Conservation (phyloP, 1,284 basidiomycete genomes). For the Cryptococcus jaspeensis region DNA sequence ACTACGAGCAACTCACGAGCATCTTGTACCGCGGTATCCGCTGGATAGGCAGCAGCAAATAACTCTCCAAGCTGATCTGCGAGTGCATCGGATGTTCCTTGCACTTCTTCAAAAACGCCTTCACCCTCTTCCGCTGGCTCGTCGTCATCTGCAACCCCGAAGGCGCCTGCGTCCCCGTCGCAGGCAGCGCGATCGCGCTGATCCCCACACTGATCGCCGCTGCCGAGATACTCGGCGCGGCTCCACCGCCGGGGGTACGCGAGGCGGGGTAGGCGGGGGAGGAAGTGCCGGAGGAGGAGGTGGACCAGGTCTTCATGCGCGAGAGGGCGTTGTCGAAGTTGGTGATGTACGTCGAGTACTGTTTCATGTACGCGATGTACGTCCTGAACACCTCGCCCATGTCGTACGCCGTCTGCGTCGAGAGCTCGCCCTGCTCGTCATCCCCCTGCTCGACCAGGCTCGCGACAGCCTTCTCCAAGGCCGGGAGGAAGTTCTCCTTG, state of each 20-base stretch:
- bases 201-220: constrained; percentile 59
- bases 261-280: constrained; percentile 46
- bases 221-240: constrained; percentile 63
- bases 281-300: constrained; percentile 29
- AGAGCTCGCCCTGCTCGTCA: constrained; percentile 71
- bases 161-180: constrained; percentile 35
- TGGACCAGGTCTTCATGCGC: constrained; percentile 77
- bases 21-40: constrained; percentile 93
- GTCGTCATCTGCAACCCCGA: constrained; percentile 56
- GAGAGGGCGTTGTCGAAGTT: constrained; percentile 89
- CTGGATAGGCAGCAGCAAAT: constrained; percentile 91
- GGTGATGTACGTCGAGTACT: constrained; percentile 96
- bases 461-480: constrained; percentile 71
- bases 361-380: constrained; percentile 93
- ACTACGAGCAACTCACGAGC: constrained; percentile 63
- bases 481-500: constrained; percentile 84
- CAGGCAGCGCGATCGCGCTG: constrained; percentile 57
- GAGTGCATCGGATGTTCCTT: constrained; percentile 82
- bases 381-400: constrained; percentile 87
- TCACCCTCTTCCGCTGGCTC: constrained; percentile 80
- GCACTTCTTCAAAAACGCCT: constrained; percentile 79
- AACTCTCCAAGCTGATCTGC: constrained; percentile 95
- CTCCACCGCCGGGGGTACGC: constrained; percentile 43
- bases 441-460: constrained; percentile 67
- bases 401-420: constrained; percentile 70